These are phyloP conservation scores for Rhododendron ferrugineum DNA, from an alignment of 148 eudicot genomes.

Conservation along the genomic window DNA sequence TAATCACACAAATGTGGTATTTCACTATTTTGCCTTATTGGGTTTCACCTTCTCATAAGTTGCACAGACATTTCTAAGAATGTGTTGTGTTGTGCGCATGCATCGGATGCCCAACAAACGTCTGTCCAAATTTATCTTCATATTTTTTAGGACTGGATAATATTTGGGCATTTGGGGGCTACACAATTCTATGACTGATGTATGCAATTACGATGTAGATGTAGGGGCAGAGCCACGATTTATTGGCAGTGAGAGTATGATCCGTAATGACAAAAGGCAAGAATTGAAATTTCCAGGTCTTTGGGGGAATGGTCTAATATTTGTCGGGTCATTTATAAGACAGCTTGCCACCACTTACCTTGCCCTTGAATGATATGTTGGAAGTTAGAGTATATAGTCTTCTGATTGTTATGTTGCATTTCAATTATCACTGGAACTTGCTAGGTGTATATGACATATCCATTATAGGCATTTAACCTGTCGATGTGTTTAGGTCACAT, in stretches of 20 bases:
- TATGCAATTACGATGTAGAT: background rate
- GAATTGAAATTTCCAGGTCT: background rate
- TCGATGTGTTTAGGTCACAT: background rate
- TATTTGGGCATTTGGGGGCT: background rate
- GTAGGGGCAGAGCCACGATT: background rate
- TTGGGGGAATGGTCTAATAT: background rate
- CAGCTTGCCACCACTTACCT: background rate
- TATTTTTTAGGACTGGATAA: background rate
- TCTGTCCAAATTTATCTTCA: background rate
- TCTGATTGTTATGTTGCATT: background rate
- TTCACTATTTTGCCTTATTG: background rate
- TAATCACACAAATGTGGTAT: background rate
- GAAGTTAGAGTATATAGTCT: background rate
- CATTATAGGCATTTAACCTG: background rate
- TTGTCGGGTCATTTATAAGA: background rate
- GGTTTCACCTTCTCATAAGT: background rate
- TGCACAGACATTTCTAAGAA: background rate
- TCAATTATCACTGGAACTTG: background rate
- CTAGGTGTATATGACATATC: background rate
- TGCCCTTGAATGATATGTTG: background rate
- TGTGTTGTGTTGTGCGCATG: background rate
- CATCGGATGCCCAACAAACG: background rate
- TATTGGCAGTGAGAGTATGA: background rate
- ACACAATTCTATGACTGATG: background rate
- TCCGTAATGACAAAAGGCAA: background rate